Evolutionary conservation across 2,329 filamentous ascomycete species (phyloP).

Genomic region (Trichoderma sp.): DNA sequence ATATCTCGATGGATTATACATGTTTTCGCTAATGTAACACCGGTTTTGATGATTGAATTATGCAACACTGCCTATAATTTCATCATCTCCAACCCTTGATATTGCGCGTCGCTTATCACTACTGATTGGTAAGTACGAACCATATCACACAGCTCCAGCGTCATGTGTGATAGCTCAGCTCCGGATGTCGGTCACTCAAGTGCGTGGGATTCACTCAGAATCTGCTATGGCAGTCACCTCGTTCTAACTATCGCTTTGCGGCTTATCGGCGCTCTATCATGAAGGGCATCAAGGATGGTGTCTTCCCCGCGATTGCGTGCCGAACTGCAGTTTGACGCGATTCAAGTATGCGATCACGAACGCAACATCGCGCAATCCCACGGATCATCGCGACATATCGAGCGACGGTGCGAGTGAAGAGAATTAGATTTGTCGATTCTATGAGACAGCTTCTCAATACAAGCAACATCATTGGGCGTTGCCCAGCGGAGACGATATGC

Average conservation of each 20-base stretch:
- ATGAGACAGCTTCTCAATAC: too few species aligned
- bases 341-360: constrained; percentile 14
- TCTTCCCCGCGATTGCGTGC: constrained; percentile 27
- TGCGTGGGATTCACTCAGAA: not conserved
- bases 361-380: constrained; percentile 14
- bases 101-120: not conserved
- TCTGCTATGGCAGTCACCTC: not conserved
- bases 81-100: constrained; percentile 13
- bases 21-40: not conserved
- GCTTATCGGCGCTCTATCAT: not conserved
- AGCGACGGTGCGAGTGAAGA: not conserved
- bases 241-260: not conserved
- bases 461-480: too few species aligned
- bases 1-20: not conserved
- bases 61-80: constrained; percentile 25
- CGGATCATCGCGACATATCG: constrained; percentile 9
- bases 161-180: not conserved
- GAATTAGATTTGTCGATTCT: too few species aligned
- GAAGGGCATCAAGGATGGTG: not conserved
- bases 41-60: not conserved
- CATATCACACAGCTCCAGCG: not conserved
- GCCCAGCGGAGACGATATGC: too few species aligned
- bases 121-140: constrained; percentile 13
- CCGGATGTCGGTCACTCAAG: constrained; percentile 16
- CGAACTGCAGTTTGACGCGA: constrained; percentile 23